Evolutionary conservation across 495 filamentous ascomycete genomes (phyloP).

Genomic region (Sabuloglossum arenarium): DNA sequence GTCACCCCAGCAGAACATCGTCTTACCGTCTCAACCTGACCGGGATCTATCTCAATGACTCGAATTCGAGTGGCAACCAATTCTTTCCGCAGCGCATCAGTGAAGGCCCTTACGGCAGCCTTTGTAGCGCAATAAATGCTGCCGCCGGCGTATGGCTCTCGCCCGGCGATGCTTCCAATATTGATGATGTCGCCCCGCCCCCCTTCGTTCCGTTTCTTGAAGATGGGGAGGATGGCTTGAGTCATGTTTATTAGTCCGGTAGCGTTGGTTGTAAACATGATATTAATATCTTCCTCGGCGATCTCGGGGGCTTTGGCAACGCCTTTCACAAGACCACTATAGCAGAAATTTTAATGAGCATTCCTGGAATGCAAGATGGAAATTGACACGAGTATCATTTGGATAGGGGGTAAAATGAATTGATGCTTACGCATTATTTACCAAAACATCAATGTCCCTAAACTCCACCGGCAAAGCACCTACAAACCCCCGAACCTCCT

Average conservation of each 20-base stretch:
- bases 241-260: conserved; percentile 94
- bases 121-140: conserved; percentile 96
- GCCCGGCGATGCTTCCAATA: conserved; percentile 84
- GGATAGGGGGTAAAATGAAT: not conserved
- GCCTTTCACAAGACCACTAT: conserved; percentile 68
- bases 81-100: conserved; percentile 74
- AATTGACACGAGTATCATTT: not conserved
- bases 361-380: not conserved
- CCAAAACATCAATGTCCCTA: conserved; percentile 68
- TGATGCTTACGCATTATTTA: conserved; percentile 70
- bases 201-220: conserved; percentile 57
- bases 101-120: conserved; percentile 78
- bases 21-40: conserved; percentile 81
- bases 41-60: conserved; percentile 84
- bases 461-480: conserved; percentile 57
- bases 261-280: conserved; percentile 88
- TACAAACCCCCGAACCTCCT: conserved; percentile 59
- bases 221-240: conserved; percentile 70
- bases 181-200: conserved; percentile 91
- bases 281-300: conserved; percentile 54
- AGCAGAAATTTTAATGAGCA: not conserved
- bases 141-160: conserved; percentile 76
- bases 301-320: conserved; percentile 77
- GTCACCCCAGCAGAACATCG: not conserved
- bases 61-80: conserved; percentile 70